Base-by-base conservation (phyloP, 805 yeast genomes). In the Pichia eremophila region DNA sequence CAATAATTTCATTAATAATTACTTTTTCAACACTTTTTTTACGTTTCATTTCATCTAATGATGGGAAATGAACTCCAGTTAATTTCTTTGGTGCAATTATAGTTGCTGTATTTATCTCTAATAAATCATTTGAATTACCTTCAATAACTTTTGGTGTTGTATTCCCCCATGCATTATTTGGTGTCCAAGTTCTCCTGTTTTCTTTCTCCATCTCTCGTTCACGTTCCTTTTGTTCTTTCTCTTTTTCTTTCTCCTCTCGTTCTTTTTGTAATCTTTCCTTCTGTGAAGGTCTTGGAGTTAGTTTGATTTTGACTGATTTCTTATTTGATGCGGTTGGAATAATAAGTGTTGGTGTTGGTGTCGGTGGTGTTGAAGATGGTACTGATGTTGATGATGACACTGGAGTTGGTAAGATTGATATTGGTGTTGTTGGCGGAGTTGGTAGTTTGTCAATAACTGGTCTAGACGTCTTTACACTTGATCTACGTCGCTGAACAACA, bases 51-150 rank as follows among this genome's bases (percentile, higher is more conserved):
- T 50, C 55, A 27, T 49, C 48, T 10, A 52, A 43, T 9, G 50
- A 48, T 25, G 66, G 66, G 28, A 51, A 50, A 43, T 51, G 47
- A 9, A 43, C 55, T 17, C 55, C 49, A 15, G 43, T 42, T 18
- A 49, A 42, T 34, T 41, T 53, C 15, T 52, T 52, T 52, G 82
- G 86, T 1, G 86, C 79, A 15, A 77, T 55, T 8, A 55, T 32
- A 15, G 57, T 47, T 2, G 59, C 51, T 15, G 53, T 42, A 25
- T 47, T 28, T 8, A 49, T 19, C 43, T 46, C 53, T 12, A 14
- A 4, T 17, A 10, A 17, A 5, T 29, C 32, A 29, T 18, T 29
- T 11, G 35, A 29, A 43, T 28, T 25, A 32, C 35, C n/a, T 39
- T 46, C 43, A 46, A 49, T 8, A 39, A 51, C 49, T 22, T 41